These are phyloP conservation scores for Sambucus nigra DNA, from an alignment of 129 eudicot species.

Conservation along the genomic window DNA sequence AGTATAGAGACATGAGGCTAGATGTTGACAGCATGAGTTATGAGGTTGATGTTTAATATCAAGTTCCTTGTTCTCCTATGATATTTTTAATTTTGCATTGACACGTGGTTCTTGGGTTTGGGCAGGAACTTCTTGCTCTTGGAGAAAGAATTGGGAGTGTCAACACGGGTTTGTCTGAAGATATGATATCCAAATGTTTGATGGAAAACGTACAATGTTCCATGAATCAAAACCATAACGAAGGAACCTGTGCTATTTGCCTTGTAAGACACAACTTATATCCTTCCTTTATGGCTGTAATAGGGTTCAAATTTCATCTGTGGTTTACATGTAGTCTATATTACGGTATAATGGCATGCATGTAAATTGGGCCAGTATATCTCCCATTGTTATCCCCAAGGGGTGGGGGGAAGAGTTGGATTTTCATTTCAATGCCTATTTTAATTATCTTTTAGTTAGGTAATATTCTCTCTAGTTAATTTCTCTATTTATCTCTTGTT, in stretches of 20 bases:
- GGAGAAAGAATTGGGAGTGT: slow-evolving; percentile 48
- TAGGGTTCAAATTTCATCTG: too few relatives aligned
- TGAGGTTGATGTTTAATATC: slow-evolving; percentile 28
- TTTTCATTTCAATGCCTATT: too few relatives aligned
- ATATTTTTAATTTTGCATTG: not conserved
- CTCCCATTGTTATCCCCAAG: too few relatives aligned
- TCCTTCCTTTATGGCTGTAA: too few relatives aligned
- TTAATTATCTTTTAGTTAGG: too few relatives aligned
- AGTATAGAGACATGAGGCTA: slow-evolving; percentile 51
- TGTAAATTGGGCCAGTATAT: too few relatives aligned
- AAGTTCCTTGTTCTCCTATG: not conserved
- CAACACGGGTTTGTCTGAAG: slow-evolving; percentile 48
- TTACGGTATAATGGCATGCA: too few relatives aligned
- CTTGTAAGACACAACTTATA: slow-evolving; percentile 28
- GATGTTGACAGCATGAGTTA: slow-evolving; percentile 51
- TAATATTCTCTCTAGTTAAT: too few relatives aligned
- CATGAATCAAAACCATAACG: slow-evolving; percentile 14
- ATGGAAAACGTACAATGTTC: slow-evolving; percentile 16
- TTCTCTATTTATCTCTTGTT: too few relatives aligned
- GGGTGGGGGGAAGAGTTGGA: too few relatives aligned
- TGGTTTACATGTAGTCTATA: too few relatives aligned
- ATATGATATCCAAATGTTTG: slow-evolving; percentile 31
- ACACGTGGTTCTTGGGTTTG: slow-evolving; percentile 1
- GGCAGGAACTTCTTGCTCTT: slow-evolving; percentile 51
- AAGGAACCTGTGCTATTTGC: slow-evolving; percentile 45